These are phyloP conservation scores for Rosa chinensis DNA, from an alignment of 306 rosid species.

Conservation along the genomic window DNA sequence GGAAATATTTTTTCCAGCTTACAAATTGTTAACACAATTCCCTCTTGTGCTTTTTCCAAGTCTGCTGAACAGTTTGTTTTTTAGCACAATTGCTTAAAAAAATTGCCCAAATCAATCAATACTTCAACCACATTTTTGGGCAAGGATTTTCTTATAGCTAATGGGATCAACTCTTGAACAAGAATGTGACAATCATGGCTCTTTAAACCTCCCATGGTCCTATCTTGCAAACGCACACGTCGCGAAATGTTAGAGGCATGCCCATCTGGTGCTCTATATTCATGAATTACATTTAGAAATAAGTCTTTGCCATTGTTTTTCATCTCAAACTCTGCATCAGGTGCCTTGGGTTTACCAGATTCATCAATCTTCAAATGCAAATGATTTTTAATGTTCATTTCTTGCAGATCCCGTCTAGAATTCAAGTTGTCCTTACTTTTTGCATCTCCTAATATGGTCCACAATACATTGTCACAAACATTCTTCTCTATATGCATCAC, in stretches of 20 bases:
- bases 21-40: not conserved
- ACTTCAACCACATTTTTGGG: not conserved
- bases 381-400: not conserved
- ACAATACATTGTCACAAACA: slow-evolving; percentile 5
- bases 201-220: not conserved
- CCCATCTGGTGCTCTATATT: not conserved
- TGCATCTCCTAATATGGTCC: not conserved
- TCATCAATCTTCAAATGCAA: too few species aligned
- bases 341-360: not conserved
- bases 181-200: not conserved
- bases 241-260: not conserved
- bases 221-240: not conserved
- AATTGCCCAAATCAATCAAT: not conserved
- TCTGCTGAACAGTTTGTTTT: not conserved
- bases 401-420: not conserved
- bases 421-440: slow-evolving; percentile 8
- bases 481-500: slow-evolving; percentile 15
- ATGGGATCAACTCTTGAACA: not conserved
- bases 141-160: not conserved
- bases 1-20: too few species aligned
- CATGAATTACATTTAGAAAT: not conserved
- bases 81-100: not conserved
- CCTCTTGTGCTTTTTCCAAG: not conserved
- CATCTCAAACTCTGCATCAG: not conserved
- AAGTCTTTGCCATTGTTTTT: not conserved